Conservation (phyloP, 2,329 filamentous ascomycete genomes). For the Bipolaris zeicola region DNA sequence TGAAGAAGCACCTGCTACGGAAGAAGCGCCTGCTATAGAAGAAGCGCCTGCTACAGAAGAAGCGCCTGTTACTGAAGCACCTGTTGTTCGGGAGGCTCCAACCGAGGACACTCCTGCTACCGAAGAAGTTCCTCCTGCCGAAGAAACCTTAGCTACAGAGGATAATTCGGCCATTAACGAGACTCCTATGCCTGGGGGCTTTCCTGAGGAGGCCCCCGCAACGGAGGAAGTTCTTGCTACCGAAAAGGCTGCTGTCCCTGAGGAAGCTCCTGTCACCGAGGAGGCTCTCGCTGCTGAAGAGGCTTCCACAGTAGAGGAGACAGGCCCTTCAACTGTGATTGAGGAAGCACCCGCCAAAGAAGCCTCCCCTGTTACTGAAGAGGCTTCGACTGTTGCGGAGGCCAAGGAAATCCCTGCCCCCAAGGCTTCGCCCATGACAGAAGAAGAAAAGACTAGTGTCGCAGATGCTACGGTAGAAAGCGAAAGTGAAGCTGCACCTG, state of each 20-base stretch:
- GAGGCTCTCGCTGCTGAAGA: not conserved
- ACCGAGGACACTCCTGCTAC: not conserved
- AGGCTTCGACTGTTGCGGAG: not conserved
- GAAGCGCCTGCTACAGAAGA: not conserved
- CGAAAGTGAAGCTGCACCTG: not conserved
- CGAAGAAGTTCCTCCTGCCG: no score
- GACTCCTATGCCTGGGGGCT: not conserved
- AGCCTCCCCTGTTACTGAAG: constrained; percentile 1
- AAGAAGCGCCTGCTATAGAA: not conserved
- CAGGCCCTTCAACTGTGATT: not conserved
- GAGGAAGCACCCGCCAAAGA: not conserved
- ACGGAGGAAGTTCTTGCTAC: not conserved
- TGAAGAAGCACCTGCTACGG: not conserved
- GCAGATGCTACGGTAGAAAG: not conserved
- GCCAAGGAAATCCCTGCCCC: not conserved
- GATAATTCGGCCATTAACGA: not conserved
- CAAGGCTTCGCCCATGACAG: not conserved
- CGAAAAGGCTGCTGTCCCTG: no score
- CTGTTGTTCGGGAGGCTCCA: not conserved
- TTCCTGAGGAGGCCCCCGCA: not conserved
- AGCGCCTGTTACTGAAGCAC: no score
- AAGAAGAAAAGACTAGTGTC: not conserved
- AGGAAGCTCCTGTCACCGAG: not conserved
- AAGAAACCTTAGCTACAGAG: not conserved
- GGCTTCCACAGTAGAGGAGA: not conserved